Evolutionary conservation across 2,329 filamentous ascomycete genomes (phyloP).

Genomic region (Verticillium tricorpus): DNA sequence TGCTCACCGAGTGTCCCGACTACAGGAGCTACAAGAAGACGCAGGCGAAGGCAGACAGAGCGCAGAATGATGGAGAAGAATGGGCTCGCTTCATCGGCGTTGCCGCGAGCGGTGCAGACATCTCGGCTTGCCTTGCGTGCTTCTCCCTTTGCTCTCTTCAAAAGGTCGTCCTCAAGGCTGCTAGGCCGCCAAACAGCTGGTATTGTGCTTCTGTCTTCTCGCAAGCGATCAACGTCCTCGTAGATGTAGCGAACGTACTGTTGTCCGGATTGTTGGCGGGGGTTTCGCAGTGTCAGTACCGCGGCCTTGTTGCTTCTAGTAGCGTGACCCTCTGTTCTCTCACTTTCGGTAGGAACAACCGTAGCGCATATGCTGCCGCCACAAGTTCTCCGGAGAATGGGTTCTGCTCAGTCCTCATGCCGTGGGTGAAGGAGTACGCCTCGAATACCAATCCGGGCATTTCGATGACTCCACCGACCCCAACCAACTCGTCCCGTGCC

Average conservation of each 20-base stretch:
- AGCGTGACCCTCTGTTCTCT: constrained; percentile 7
- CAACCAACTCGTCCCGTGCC: constrained; percentile 12
- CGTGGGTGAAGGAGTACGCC: constrained; percentile 13
- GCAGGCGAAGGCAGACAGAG: background rate
- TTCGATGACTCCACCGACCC: constrained; percentile 10
- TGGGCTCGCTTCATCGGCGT: background rate
- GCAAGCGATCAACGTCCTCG: constrained; percentile 9
- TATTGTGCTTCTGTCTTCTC: background rate
- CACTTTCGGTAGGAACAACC: constrained; percentile 5
- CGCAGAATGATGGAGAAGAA: background rate
- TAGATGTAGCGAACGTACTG: constrained; percentile 15
- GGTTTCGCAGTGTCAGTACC: constrained; percentile 11
- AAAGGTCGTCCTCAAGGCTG: background rate
- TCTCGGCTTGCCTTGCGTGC: background rate
- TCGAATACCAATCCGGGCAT: constrained; percentile 4
- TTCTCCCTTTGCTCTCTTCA: background rate
- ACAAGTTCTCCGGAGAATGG: background rate
- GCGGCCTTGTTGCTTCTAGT: constrained; percentile 13
- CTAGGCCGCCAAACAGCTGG: background rate
- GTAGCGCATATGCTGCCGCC: constrained; percentile 11
- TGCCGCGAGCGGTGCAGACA: background rate
- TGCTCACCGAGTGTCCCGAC: background rate
- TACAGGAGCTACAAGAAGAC: background rate
- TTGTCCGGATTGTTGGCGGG: constrained; percentile 14
- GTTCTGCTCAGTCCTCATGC: constrained; percentile 13